These are phyloP conservation scores for Populus tomentosa DNA, from an alignment of 441 rosid genomes.

Conservation along the genomic window DNA sequence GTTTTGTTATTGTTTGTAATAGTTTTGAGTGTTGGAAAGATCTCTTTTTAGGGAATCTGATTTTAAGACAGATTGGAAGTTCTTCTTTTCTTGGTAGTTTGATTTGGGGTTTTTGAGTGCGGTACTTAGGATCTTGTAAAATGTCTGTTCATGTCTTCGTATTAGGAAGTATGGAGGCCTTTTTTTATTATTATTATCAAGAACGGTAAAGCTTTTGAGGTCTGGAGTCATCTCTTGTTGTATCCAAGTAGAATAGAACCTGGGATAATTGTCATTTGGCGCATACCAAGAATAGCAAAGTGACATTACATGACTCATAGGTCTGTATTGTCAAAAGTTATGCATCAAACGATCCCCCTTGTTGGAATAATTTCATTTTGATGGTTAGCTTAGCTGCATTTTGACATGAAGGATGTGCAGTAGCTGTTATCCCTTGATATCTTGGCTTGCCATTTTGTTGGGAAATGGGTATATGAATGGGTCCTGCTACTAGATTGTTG, in stretches of 20 bases:
- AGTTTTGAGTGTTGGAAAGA: not conserved
- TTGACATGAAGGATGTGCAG: no score
- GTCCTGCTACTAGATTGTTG: no score
- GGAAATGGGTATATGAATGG: no score
- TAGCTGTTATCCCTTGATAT: no score
- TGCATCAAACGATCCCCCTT: no score
- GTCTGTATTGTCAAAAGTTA: no score
- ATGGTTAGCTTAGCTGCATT: no score
- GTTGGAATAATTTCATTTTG: no score
- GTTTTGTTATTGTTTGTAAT: not conserved
- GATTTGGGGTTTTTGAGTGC: not conserved
- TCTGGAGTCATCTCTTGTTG: slow-evolving; percentile 1
- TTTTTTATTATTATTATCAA: not conserved
- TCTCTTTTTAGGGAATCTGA: not conserved
- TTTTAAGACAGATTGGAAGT: not conserved
- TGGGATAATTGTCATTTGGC: slow-evolving; percentile 1
- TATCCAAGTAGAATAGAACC: not conserved
- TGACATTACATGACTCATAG: not conserved
- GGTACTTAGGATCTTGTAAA: slow-evolving; percentile 1
- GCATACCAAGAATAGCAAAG: slow-evolving; percentile 3
- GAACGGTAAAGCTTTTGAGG: no score
- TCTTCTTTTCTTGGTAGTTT: not conserved
- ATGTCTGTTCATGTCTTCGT: not conserved
- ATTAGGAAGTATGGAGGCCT: not conserved
- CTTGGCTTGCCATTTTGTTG: no score